These are phyloP conservation scores for Vitis amurensis DNA, from an alignment of 164 flowering plant species.

Conservation along the genomic window DNA sequence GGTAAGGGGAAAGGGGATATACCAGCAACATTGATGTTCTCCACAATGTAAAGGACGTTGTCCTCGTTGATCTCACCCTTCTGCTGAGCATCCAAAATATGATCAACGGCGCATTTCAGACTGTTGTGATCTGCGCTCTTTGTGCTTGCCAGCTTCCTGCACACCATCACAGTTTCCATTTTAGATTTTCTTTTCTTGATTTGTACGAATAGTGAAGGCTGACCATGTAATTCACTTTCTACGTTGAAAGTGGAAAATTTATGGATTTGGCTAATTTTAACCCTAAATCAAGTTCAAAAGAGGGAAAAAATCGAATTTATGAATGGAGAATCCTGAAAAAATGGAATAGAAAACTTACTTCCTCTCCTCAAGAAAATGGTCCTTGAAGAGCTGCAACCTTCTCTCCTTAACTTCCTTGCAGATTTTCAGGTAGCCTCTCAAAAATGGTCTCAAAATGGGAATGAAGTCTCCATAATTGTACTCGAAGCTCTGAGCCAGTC, in stretches of 20 bases:
- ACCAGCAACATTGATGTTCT: conserved; percentile 96
- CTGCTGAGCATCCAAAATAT: conserved; percentile 78
- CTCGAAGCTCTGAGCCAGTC: conserved; percentile 83
- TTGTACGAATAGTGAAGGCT: too few relatives aligned
- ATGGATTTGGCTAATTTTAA: too few relatives aligned
- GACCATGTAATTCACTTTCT: too few relatives aligned
- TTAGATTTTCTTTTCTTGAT: too few relatives aligned
- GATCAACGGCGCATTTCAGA: conserved; percentile 86
- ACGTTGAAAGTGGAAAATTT: too few relatives aligned
- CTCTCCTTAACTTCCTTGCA: conserved; percentile 77
- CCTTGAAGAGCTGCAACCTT: conserved; percentile 81
- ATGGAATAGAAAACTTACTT: conserved; percentile 48
- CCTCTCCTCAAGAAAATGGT: conserved; percentile 81
- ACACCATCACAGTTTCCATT: not conserved
- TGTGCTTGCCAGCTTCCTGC: conserved; percentile 66
- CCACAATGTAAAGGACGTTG: conserved; percentile 90
- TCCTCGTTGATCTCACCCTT: conserved; percentile 96
- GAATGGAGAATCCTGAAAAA: not conserved
- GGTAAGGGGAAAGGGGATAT: not conserved
- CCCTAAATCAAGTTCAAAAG: not conserved
- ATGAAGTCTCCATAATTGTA: conserved; percentile 86
- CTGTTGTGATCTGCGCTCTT: conserved; percentile 40
- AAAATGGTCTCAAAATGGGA: conserved; percentile 73
- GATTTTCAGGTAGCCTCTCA: conserved; percentile 66
- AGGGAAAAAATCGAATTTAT: not conserved